These are phyloP conservation scores for Ophiostoma sp. DNA, from an alignment of 2,329 filamentous ascomycete species.

Conservation along the genomic window DNA sequence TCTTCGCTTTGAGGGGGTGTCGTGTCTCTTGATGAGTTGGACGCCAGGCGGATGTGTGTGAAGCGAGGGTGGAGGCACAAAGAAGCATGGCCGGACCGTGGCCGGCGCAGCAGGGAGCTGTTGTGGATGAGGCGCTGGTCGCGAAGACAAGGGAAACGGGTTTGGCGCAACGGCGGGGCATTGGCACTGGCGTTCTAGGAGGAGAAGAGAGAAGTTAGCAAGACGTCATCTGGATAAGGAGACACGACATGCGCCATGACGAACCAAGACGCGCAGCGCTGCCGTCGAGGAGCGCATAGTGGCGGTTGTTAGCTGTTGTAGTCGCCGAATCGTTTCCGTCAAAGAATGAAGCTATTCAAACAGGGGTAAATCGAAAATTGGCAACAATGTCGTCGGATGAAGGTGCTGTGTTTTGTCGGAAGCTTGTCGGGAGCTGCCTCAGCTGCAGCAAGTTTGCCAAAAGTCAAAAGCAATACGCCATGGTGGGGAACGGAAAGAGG, in stretches of 20 bases:
- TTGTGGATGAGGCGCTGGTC: neutral
- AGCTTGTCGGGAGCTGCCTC: constrained; percentile 22
- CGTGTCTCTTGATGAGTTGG: neutral
- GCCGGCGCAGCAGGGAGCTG: constrained; percentile 15
- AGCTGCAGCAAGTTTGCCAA: constrained; percentile 25
- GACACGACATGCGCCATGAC: neutral
- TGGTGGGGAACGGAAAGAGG: constrained; percentile 3
- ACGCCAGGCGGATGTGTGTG: constrained; percentile 10
- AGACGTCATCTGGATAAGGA: neutral
- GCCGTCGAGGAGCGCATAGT: constrained; percentile 22
- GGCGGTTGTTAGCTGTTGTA: neutral
- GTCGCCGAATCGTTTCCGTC: neutral
- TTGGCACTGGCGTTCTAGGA: constrained; percentile 6
- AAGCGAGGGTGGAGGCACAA: neutral
- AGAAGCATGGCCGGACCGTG: neutral
- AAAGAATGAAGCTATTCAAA: constrained; percentile 2
- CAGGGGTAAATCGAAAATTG: neutral
- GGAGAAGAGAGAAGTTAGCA: constrained; percentile 12
- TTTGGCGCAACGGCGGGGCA: neutral
- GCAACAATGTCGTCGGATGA: neutral
- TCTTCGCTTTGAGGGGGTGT: neutral
- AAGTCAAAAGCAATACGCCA: constrained; percentile 26
- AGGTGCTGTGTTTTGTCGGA: neutral
- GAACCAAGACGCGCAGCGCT: constrained; percentile 26
- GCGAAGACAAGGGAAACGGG: neutral